Evolutionary conservation across 495 filamentous ascomycete genomes (phyloP).

Genomic region (Penicillium antarcticum): DNA sequence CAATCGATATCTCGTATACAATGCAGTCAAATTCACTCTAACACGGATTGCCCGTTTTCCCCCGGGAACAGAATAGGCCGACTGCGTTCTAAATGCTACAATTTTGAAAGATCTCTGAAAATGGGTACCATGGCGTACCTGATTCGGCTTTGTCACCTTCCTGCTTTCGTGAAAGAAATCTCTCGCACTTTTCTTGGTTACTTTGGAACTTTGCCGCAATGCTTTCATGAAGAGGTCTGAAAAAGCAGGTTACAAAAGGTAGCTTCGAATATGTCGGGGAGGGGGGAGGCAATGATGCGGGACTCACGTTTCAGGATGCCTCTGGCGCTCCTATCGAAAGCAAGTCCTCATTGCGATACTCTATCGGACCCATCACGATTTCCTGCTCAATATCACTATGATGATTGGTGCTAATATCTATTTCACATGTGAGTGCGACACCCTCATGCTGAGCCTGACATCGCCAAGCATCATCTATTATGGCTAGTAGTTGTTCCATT

Average conservation of each 20-base stretch:
- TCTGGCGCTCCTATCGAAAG: slow-evolving; percentile 52
- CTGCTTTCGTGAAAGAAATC: neutral
- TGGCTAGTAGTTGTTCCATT: slow-evolving; percentile 49
- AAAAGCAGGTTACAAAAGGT: neutral
- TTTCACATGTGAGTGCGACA: slow-evolving; percentile 34
- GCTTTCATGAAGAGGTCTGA: no score
- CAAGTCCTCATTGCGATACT: slow-evolving; percentile 50
- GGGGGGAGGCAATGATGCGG: slow-evolving; percentile 45
- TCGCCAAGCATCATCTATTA: slow-evolving; percentile 41
- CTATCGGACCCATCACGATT: slow-evolving; percentile 48
- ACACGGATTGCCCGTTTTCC: no score
- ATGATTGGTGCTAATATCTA: slow-evolving; percentile 59
- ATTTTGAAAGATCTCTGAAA: no score
- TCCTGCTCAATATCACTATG: slow-evolving; percentile 52
- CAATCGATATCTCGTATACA: no score
- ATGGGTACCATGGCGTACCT: no score
- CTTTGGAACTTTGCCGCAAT: neutral
- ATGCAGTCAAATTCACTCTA: no score
- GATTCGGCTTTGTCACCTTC: neutral
- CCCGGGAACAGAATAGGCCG: no score
- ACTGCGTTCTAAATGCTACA: no score
- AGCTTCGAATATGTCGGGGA: slow-evolving; percentile 32
- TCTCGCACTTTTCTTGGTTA: neutral
- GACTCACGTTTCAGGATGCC: slow-evolving; percentile 51
- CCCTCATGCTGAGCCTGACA: neutral